Conservation (phyloP, 2,329 filamentous ascomycete species). For the Colletotrichum horii region DNA sequence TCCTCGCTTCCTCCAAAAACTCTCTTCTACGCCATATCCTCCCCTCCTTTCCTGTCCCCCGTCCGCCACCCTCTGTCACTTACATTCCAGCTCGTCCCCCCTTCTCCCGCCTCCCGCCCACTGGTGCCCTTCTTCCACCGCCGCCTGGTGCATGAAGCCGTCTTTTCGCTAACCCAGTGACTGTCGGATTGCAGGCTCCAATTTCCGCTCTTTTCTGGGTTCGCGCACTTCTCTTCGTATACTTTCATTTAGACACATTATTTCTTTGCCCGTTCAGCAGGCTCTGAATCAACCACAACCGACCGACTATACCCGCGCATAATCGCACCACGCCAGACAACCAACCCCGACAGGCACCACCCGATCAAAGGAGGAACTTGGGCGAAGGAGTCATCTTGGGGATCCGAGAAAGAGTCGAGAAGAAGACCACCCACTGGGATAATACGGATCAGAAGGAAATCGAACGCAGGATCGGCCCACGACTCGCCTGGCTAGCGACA, state of each 20-base stretch:
- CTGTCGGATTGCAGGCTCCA: slow-evolving; percentile 36
- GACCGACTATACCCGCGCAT: slow-evolving; percentile 9
- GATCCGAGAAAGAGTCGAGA: slow-evolving; percentile 20
- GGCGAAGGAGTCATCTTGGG: neutral
- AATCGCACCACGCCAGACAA: neutral
- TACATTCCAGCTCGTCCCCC: slow-evolving; percentile 22
- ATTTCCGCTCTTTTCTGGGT: slow-evolving; percentile 32
- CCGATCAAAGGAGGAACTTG: neutral
- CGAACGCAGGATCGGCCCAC: neutral
- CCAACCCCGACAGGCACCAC: neutral
- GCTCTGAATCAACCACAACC: slow-evolving; percentile 50
- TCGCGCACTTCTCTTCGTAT: slow-evolving; percentile 28
- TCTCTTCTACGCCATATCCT: slow-evolving; percentile 6
- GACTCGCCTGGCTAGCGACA: slow-evolving; percentile 8
- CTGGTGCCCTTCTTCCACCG: slow-evolving; percentile 15
- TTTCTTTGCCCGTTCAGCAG: slow-evolving; percentile 52
- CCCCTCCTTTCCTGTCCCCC: slow-evolving; percentile 14
- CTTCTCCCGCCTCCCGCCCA: slow-evolving; percentile 16
- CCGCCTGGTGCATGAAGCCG: slow-evolving; percentile 34
- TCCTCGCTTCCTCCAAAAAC: slow-evolving; percentile 29
- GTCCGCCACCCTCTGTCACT: slow-evolving; percentile 24
- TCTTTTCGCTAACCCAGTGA: slow-evolving; percentile 19
- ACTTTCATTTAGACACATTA: slow-evolving; percentile 35
- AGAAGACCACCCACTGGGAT: slow-evolving; percentile 18
- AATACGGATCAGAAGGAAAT: slow-evolving; percentile 12